Conservation (phyloP, 2,329 filamentous ascomycete species). For the Graphilbum fragrans region DNA sequence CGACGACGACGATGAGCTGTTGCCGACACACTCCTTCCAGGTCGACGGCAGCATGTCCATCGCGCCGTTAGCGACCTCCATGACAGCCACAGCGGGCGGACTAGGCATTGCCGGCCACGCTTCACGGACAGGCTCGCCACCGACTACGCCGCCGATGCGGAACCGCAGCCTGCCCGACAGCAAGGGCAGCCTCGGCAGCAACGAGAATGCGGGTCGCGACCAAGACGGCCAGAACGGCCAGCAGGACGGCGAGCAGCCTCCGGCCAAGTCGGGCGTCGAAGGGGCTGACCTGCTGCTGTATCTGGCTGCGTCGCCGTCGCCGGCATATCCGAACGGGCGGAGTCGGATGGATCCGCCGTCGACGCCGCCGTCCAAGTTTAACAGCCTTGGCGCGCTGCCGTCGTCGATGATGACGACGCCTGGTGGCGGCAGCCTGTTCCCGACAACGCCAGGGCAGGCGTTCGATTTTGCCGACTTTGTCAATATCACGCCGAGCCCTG, state of each 20-base stretch:
- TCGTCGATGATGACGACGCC: slow-evolving; percentile 88
- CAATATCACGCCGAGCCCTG: slow-evolving; percentile 92
- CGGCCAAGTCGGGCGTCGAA: slow-evolving; percentile 49
- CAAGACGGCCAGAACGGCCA: slow-evolving; percentile 25
- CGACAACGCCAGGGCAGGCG: slow-evolving; percentile 65
- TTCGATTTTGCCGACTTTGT: slow-evolving; percentile 97
- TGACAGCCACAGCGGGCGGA: not conserved
- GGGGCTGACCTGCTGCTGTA: slow-evolving; percentile 73
- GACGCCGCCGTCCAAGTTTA: slow-evolving; percentile 61
- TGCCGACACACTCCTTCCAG: slow-evolving; percentile 66
- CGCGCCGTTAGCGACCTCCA: not conserved
- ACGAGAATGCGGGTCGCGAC: slow-evolving; percentile 29
- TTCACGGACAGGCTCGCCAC: slow-evolving; percentile 59
- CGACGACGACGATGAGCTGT: slow-evolving; percentile 74
- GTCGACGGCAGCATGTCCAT: slow-evolving; percentile 13
- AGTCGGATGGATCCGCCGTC: slow-evolving; percentile 56
- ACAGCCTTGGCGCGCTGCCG: slow-evolving; percentile 50
- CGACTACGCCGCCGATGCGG: slow-evolving; percentile 66
- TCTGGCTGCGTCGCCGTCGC: slow-evolving; percentile 82
- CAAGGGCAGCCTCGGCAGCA: slow-evolving; percentile 34
- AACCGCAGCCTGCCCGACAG: slow-evolving; percentile 28
- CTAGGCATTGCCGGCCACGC: slow-evolving; percentile 17
- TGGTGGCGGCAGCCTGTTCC: slow-evolving; percentile 54
- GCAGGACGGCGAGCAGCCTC: slow-evolving; percentile 7
- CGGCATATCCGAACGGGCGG: slow-evolving; percentile 48